A percentile compares a stretch with the other conserved stretches of the same genome.
Conservation (phyloP, 2,329 filamentous ascomycete genomes). For the Fusarium temperatum region DNA sequence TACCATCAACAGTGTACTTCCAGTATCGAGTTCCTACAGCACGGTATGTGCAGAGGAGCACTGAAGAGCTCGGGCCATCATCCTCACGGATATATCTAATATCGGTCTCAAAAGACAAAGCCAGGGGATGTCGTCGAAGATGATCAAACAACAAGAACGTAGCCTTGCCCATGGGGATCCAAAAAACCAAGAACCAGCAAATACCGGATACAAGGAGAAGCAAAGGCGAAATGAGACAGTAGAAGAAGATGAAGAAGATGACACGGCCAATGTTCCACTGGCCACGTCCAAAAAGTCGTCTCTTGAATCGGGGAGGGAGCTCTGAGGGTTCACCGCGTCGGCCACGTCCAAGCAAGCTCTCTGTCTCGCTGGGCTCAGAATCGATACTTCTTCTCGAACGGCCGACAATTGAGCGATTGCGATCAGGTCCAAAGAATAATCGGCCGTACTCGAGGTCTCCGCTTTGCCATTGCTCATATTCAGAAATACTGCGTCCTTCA, state of each 20-base stretch:
- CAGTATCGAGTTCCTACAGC: slow-evolving; percentile 95
- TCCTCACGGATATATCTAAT: slow-evolving; percentile 75
- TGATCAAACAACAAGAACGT: slow-evolving; percentile 91
- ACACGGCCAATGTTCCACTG: slow-evolving; percentile 96
- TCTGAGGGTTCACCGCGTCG: slow-evolving; percentile 60
- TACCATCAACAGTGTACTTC: slow-evolving; percentile 99
- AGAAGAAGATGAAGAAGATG: slow-evolving; percentile 96
- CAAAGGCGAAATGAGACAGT: slow-evolving; percentile 86
- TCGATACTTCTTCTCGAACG: slow-evolving; percentile 89
- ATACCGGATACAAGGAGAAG: slow-evolving; percentile 86
- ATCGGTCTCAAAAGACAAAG: slow-evolving; percentile 92
- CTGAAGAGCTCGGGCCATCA: slow-evolving; percentile 80
- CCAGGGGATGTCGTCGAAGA: slow-evolving; percentile 88
- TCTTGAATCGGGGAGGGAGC: slow-evolving; percentile 66
- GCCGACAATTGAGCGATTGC: slow-evolving; percentile 82
- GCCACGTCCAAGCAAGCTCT: slow-evolving; percentile 80
- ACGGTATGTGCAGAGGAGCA: slow-evolving; percentile 95
- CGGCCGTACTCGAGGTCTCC: slow-evolving; percentile 95
- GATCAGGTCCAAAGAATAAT: slow-evolving; percentile 90
- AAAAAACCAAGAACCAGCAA: slow-evolving; percentile 97
- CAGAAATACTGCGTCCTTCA: slow-evolving; percentile 95
- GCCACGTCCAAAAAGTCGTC: slow-evolving; percentile 90
- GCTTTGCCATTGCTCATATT: slow-evolving; percentile 99
- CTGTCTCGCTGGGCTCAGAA: slow-evolving; percentile 83
- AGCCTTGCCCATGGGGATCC: slow-evolving; percentile 98